These are phyloP conservation scores for Hansenula sp. DNA, from an alignment of 1,139 yeast species.

Conservation along the genomic window DNA sequence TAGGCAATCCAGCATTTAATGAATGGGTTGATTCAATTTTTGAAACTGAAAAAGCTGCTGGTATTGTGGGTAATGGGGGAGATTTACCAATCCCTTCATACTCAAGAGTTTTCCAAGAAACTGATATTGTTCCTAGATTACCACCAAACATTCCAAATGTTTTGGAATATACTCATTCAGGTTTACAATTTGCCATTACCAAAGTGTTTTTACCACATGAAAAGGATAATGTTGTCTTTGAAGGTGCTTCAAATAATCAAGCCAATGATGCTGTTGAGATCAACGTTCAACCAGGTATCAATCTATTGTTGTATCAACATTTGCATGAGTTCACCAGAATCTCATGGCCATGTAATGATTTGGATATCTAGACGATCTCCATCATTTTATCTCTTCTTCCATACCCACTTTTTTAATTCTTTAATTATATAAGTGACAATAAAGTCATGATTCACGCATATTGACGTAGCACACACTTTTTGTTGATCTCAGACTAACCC, in stretches of 20 bases:
- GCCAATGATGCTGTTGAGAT: slow-evolving; percentile 8
- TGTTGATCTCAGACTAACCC: too few species aligned
- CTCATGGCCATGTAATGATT: slow-evolving; percentile 18
- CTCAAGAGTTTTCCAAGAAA: slow-evolving; percentile 51
- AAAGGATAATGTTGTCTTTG: slow-evolving; percentile 32
- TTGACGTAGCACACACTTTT: too few species aligned
- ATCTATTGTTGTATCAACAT: slow-evolving; percentile 13
- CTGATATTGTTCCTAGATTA: slow-evolving; percentile 53
- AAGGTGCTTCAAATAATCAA: slow-evolving; percentile 22
- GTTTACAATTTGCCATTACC: slow-evolving; percentile 44
- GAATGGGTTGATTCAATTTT: slow-evolving; percentile 50
- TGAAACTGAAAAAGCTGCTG: slow-evolving; percentile 28
- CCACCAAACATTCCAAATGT: slow-evolving; percentile 40
- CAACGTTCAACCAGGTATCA: not conserved
- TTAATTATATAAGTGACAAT: too few species aligned
- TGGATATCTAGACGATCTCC: not conserved
- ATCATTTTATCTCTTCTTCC: not conserved
- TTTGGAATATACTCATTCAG: slow-evolving; percentile 40
- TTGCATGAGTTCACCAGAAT: slow-evolving; percentile 13
- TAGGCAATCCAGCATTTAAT: slow-evolving; percentile 51
- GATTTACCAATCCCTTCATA: slow-evolving; percentile 25
- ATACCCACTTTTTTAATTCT: not conserved
- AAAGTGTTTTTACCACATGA: slow-evolving; percentile 44
- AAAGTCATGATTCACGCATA: too few species aligned
- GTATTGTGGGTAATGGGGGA: slow-evolving; percentile 28